Evolutionary conservation across 2,329 filamentous ascomycete species (phyloP), one percentile per base, ranked within the genome.

Genomic region (Helotiales sp.): DNA sequence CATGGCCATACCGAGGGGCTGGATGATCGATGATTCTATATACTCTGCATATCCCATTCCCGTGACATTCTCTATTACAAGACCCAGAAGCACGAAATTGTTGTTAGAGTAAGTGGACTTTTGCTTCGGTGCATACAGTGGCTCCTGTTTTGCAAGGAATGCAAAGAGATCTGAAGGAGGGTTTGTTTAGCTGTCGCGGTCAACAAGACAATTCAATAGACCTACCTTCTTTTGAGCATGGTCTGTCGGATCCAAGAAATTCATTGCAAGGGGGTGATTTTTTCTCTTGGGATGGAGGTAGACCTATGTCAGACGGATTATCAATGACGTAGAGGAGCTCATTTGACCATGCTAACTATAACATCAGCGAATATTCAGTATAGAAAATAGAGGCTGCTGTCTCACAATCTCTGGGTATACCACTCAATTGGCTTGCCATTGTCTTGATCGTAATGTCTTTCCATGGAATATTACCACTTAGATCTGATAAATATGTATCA

Each of bases 21-120:
- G 29, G 15, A 47, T 33, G 3, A 54, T 42, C 2, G 46, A 42
- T 5, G 44, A 40, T 4, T 40, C 38, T 24, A 47, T 47, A 25
- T 47, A 40, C 12, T 54, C 29, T 6, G 52, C 36, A 12, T 47
- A 19, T 17, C 38, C 29, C 12, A 34, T 54, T 13, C 54, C 54
- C 12, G 54, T 56, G 29, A 56, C 49, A 34, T 56, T 56, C 19
- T 49, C 54, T 13, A 56, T 22, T 19, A 49, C 54, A 34, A 56
- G 49, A 15, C 54, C 54, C 10, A 56, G 48, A 17, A 56, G 54
- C 17, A 36, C 30, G 15, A 56, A 56, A n/a, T 42, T 42, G 4
- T 24, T 33, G 30, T 56, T 56, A 10, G 54, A 40, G 17, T 56
- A 56, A 29, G 38, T 34, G 7, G 54, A 40, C 19, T 38, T 52